Conservation (phyloP, 306 rosid species). For the Cercis canadensis region DNA sequence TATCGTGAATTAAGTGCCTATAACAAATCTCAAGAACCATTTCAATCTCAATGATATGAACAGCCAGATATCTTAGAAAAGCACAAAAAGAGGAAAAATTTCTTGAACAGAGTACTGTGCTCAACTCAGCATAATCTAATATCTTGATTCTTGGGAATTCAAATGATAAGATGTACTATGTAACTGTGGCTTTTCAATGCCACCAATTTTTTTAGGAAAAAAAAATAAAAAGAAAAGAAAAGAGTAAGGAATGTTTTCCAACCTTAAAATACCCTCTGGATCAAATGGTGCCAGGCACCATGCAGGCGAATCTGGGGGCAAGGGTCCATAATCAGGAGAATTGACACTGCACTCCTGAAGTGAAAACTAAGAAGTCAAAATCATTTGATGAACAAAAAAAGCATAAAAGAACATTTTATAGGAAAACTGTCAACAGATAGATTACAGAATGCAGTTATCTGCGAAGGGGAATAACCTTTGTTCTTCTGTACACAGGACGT, state of each 20-base stretch:
- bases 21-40: neutral
- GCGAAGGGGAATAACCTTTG: constrained; percentile 55
- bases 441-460: constrained; percentile 38
- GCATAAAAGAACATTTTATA: neutral
- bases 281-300: constrained; percentile 92
- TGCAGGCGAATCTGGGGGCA: constrained; percentile 69
- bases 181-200: constrained; percentile 4
- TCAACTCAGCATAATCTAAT: neutral
- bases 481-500: constrained; percentile 79
- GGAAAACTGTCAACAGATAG: constrained; percentile 5
- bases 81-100: neutral
- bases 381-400: constrained; percentile 26
- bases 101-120: constrained; percentile 18
- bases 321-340: constrained; percentile 82
- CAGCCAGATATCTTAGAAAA: neutral
- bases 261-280: constrained; percentile 85
- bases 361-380: constrained; percentile 27
- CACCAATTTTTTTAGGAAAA: constrained; percentile 4
- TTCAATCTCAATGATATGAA: constrained; percentile 11
- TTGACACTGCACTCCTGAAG: constrained; percentile 78
- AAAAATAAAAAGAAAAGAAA: constrained; percentile 23
- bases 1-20: constrained; percentile 4
- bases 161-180: neutral
- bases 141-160: neutral
- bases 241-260: constrained; percentile 21